These are phyloP conservation scores for Malus orientalis DNA, from an alignment of 306 rosid genomes.

Conservation along the genomic window DNA sequence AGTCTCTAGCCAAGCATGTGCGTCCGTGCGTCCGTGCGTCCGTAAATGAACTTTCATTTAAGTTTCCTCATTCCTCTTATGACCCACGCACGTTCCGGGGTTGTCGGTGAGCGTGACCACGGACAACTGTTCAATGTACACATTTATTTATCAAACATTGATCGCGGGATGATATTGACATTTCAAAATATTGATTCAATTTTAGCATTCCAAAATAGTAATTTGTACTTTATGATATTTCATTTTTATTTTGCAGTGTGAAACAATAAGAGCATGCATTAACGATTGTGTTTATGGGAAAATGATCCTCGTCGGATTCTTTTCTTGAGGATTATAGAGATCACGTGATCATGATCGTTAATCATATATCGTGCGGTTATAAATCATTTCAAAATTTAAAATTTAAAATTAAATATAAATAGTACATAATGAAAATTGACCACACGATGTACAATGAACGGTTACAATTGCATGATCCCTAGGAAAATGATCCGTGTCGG, in stretches of 20 bases:
- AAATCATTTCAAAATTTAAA: too few relatives aligned
- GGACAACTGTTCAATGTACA: neutral
- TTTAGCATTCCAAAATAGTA: too few relatives aligned
- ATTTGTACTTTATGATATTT: too few relatives aligned
- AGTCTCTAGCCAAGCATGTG: neutral
- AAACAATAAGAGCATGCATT: too few relatives aligned
- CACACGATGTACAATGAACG: too few relatives aligned
- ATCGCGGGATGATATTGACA: accelerated
- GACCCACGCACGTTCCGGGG: conserved; percentile 8
- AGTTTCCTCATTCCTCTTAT: conserved; percentile 11
- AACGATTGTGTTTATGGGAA: too few relatives aligned
- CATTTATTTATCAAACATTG: neutral
- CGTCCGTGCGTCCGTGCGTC: neutral
- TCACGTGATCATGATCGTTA: accelerated
- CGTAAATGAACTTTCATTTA: neutral
- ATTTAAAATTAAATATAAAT: too few relatives aligned
- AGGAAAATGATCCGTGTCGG: too few relatives aligned
- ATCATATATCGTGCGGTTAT: accelerated
- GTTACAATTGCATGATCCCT: accelerated
- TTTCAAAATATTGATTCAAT: neutral
- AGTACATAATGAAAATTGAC: too few relatives aligned
- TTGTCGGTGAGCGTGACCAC: conserved; percentile 13
- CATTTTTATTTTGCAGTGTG: too few relatives aligned
- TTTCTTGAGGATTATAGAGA: too few relatives aligned
- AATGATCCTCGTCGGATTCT: too few relatives aligned